Percentiles rank a stretch among this genome's conserved stretches.
Evolutionary conservation across 257 asterid genomes (phyloP).

Genomic region (Solanum tacnaense): DNA sequence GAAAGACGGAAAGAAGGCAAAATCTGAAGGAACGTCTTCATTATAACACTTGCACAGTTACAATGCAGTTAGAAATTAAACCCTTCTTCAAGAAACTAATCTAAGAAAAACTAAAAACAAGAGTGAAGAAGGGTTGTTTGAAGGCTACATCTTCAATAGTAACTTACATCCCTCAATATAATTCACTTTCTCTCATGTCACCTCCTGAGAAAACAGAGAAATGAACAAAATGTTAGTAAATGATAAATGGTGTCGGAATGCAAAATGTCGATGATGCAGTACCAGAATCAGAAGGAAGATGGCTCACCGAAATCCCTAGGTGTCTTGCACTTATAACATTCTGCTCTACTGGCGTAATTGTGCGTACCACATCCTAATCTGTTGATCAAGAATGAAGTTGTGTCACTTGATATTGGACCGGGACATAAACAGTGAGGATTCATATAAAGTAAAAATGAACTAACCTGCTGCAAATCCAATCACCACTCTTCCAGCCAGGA

Average conservation of each 20-base stretch:
- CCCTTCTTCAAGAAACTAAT: slow-evolving; percentile 8
- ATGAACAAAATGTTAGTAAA: background rate
- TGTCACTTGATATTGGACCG: background rate
- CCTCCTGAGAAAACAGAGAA: slow-evolving; percentile 1
- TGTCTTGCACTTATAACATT: slow-evolving; percentile 61
- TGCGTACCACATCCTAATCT: slow-evolving; percentile 68
- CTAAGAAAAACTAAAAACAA: background rate
- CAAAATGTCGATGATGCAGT: background rate
- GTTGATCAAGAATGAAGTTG: background rate
- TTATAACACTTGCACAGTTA: slow-evolving; percentile 1
- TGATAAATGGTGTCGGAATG: background rate
- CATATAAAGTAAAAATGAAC: background rate
- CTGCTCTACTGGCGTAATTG: slow-evolving; percentile 69
- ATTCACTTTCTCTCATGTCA: background rate
- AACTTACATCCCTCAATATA: background rate
- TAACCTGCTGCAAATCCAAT: slow-evolving; percentile 81
- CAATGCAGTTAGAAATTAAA: slow-evolving; percentile 2
- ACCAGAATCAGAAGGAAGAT: background rate
- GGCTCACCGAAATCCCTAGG: slow-evolving; percentile 52
- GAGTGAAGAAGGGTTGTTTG: background rate
- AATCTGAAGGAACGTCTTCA: slow-evolving; percentile 13
- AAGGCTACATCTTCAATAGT: background rate
- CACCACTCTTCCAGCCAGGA: slow-evolving; percentile 93
- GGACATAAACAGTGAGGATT: background rate
- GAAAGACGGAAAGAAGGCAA: background rate